Percentiles rank a stretch among this genome's conserved stretches.
phyloP scores from a whole-genome alignment of 768 basidiomycete genomes.

The Scleroderma bovista region DNA sequence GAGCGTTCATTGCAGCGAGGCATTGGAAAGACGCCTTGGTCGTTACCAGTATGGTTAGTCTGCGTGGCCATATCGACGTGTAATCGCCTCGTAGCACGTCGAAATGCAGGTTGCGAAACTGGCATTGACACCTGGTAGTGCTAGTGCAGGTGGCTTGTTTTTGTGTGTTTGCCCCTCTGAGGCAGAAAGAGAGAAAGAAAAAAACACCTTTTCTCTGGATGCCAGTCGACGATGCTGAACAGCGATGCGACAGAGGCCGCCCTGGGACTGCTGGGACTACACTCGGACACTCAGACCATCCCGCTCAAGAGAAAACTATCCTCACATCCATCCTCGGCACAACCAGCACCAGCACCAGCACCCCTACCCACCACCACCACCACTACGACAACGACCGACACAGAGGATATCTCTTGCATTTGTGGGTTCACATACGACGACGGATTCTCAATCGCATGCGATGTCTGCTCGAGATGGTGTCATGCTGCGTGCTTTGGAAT shows the following conservation, averaged over 20 bases:
- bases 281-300: slow-evolving; percentile 31
- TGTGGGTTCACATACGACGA: slow-evolving; percentile 73
- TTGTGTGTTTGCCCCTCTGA: no score
- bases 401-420: slow-evolving; percentile 62
- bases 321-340: slow-evolving; percentile 2
- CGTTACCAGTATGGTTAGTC: no score
- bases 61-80: no score
- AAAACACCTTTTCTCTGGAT: no score
- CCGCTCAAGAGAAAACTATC: slow-evolving; percentile 39
- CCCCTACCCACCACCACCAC: slow-evolving; percentile 11
- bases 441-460: slow-evolving; percentile 83
- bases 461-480: slow-evolving; percentile 76
- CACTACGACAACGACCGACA: no score
- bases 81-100: no score
- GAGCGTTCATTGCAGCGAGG: no score
- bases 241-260: slow-evolving; percentile 57
- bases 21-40: no score
- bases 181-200: no score
- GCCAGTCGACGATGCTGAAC: slow-evolving; percentile 30
- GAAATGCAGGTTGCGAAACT: no score
- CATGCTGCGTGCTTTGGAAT: slow-evolving; percentile 78
- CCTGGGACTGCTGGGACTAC: slow-evolving; percentile 50
- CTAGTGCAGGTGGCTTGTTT: no score
- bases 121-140: no score
- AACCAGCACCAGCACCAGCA: background rate